Evolutionary conservation across 1,284 basidiomycete species (phyloP).

Genomic region (Microbotryomycetes sp.): DNA sequence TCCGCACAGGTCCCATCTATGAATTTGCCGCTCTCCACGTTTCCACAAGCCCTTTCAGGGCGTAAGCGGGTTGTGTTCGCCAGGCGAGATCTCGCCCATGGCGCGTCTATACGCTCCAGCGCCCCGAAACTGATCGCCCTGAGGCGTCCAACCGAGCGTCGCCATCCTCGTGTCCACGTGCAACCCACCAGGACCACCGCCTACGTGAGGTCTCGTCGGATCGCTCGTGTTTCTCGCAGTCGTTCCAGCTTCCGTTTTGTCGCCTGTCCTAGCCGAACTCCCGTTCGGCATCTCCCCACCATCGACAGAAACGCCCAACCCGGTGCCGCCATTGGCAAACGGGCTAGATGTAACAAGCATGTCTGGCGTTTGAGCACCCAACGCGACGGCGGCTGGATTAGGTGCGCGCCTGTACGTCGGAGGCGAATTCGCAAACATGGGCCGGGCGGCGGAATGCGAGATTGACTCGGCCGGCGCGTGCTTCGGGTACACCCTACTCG

Average conservation of each 20-base stretch:
- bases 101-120: neutral
- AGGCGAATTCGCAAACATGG: neutral
- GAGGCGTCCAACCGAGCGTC: neutral
- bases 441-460: neutral
- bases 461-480: neutral
- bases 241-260: neutral
- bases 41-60: too few species aligned
- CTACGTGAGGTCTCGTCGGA: neutral
- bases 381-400: too few species aligned
- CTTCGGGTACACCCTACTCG: neutral
- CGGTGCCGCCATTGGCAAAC: neutral
- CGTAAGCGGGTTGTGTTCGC: neutral
- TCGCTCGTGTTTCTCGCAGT: neutral
- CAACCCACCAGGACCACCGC: neutral
- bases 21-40: too few species aligned
- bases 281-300: neutral
- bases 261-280: neutral
- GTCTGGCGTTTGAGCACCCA: neutral
- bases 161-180: neutral
- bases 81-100: neutral
- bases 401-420: neutral
- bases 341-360: neutral
- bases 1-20: too few species aligned
- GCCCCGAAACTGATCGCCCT: neutral
- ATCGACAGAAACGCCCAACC: neutral